Evolutionary conservation across 2,329 filamentous ascomycete genomes (phyloP).

Genomic region (Dryadomyces quercivorus): DNA sequence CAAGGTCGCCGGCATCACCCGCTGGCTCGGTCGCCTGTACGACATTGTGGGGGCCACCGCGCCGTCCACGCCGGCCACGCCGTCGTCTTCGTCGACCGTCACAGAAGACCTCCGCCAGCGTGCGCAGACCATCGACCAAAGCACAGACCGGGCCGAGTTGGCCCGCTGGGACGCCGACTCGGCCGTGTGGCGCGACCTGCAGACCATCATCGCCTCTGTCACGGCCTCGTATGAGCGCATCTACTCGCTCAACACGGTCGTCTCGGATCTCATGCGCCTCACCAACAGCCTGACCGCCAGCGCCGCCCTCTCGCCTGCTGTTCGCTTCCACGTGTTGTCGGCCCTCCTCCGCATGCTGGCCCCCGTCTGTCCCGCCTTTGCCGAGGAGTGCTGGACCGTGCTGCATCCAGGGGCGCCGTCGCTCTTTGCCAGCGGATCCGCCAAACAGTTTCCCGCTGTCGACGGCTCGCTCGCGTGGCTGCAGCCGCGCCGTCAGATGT

Average conservation of each 20-base stretch:
- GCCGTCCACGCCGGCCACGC: too few species aligned
- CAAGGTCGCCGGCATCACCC: conserved; percentile 68
- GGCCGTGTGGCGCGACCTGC: conserved; percentile 51
- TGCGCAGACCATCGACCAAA: not conserved
- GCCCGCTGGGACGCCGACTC: conserved; percentile 33
- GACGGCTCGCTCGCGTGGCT: conserved; percentile 40
- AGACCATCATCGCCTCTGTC: conserved; percentile 55
- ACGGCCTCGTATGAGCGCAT: conserved; percentile 57
- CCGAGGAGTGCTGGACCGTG: conserved; percentile 67
- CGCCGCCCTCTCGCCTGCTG: conserved; percentile 20
- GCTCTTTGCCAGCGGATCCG: conserved; percentile 1
- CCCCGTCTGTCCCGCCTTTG: conserved; percentile 67
- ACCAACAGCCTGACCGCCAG: conserved; percentile 52
- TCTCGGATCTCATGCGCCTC: conserved; percentile 72
- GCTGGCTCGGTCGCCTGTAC: conserved; percentile 63
- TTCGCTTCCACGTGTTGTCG: conserved; percentile 37
- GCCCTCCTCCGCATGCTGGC: conserved; percentile 60
- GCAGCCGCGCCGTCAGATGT: conserved; percentile 36
- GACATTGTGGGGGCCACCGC: conserved; percentile 34
- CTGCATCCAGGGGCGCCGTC: conserved; percentile 26
- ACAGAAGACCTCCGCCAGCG: not conserved
- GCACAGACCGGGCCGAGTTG: conserved; percentile 18
- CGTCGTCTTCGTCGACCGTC: not conserved
- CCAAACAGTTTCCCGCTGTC: conserved; percentile 40
- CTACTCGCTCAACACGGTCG: conserved; percentile 68